These are phyloP conservation scores for Suhomyces pyralidae DNA, from an alignment of 805 yeast species.

Conservation along the genomic window DNA sequence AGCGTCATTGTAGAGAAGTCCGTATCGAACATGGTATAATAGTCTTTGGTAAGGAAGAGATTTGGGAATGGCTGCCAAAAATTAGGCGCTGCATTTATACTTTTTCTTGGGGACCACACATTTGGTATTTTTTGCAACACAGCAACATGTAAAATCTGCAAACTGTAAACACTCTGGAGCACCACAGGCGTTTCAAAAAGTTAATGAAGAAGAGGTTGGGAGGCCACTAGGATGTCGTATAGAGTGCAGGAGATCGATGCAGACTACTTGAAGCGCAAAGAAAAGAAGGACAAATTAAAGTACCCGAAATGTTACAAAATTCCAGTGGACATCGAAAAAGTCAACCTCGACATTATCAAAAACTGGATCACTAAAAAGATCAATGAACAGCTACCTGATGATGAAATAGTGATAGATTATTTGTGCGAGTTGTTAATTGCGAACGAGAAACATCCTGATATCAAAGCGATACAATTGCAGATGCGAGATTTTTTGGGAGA, in stretches of 20 bases:
- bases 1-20: neutral
- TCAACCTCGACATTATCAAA: constrained; percentile 37
- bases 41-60: neutral
- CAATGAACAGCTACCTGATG: constrained; percentile 43
- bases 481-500: constrained; percentile 45
- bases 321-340: constrained; percentile 35
- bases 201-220: neutral
- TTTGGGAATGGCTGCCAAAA: neutral
- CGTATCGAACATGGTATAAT: neutral
- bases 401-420: constrained; percentile 49
- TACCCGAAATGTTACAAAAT: constrained; percentile 36
- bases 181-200: neutral
- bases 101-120: neutral
- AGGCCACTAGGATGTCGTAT: constrained; percentile 14
- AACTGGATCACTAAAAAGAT: constrained; percentile 38
- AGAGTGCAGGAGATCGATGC: constrained; percentile 15
- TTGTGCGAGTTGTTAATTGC: constrained; percentile 39
- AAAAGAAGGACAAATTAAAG: constrained; percentile 15
- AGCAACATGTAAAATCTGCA: neutral
- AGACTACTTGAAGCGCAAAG: constrained; percentile 11
- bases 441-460: constrained; percentile 31
- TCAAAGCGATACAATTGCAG: constrained; percentile 41
- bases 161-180: neutral
- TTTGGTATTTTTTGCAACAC: neutral
- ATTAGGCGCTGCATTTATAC: neutral